Evolutionary conservation across 208 protist species (phyloP).

Genomic region (Kentomonas sorsogonicus): DNA sequence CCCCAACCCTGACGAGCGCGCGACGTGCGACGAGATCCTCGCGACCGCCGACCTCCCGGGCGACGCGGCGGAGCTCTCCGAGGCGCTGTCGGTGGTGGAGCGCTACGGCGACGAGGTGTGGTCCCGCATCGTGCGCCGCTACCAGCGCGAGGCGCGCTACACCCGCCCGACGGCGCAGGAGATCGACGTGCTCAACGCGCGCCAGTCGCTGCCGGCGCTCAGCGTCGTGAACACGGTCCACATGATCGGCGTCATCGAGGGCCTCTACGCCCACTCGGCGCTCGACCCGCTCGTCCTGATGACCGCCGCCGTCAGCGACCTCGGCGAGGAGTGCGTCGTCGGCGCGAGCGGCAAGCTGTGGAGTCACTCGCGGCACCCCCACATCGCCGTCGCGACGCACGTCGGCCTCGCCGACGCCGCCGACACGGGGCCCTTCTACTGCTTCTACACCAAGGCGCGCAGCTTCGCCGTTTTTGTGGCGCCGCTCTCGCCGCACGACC

Average conservation of each 20-base stretch:
- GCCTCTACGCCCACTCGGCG: constrained; percentile 27
- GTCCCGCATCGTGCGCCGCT: constrained; percentile 41
- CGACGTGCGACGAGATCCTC: constrained; percentile 63
- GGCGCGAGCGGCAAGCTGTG: constrained; percentile 44
- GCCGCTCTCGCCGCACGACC: constrained; percentile 20
- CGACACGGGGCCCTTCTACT: constrained; percentile 49
- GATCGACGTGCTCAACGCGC: too few species aligned
- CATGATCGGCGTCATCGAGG: constrained; percentile 61
- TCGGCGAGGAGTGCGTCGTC: constrained; percentile 37
- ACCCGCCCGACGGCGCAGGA: too few species aligned
- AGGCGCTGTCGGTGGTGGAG: constrained; percentile 66
- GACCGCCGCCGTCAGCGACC: constrained; percentile 35
- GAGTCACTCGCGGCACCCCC: constrained; percentile 31
- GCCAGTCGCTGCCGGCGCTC: too few species aligned
- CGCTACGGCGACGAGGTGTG: constrained; percentile 56
- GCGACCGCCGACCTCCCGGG: constrained; percentile 65
- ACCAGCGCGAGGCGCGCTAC: too few species aligned
- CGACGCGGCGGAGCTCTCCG: constrained; percentile 60
- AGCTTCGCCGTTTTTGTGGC: constrained; percentile 58
- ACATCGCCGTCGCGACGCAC: constrained; percentile 51
- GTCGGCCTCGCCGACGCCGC: constrained; percentile 42
- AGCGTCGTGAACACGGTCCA: constrained; percentile 43
- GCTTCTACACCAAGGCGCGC: constrained; percentile 60
- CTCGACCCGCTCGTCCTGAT: constrained; percentile 40
- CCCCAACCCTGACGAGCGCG: constrained; percentile 35